A percentile compares a stretch with the other conserved stretches of the same genome.
Conservation (phyloP, 2,329 filamentous ascomycete species). For the Rhynchosporium agropyri region DNA sequence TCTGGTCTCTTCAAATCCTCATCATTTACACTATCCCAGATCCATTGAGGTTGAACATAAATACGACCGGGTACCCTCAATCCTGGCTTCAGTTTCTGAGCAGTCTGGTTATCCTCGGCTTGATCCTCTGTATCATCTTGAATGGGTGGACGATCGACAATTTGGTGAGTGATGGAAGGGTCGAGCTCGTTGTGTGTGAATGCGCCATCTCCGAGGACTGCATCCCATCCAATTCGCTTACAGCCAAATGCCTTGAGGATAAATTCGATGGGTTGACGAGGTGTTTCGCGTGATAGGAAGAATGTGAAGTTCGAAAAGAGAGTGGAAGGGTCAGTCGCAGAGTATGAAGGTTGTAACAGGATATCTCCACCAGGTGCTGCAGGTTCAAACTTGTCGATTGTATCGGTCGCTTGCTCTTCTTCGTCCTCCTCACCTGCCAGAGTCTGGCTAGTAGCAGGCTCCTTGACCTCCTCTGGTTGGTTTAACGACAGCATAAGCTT, state of each 20-base stretch:
- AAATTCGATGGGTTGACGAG: conserved; percentile 87
- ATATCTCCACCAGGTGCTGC: conserved; percentile 82
- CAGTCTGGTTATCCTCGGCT: conserved; percentile 63
- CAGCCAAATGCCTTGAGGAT: conserved; percentile 92
- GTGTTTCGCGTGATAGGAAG: conserved; percentile 92
- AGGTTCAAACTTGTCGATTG: conserved; percentile 90
- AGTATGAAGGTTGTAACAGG: conserved; percentile 74
- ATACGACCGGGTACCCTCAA: conserved; percentile 85
- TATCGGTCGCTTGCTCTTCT: conserved; percentile 56
- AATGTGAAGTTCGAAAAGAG: conserved; percentile 89
- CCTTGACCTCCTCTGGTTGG: conserved; percentile 48
- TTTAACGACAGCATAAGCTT: conserved; percentile 71
- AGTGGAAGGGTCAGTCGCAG: conserved; percentile 67
- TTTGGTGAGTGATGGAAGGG: conserved; percentile 89
- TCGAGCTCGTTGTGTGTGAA: conserved; percentile 90
- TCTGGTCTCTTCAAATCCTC: conserved; percentile 85
- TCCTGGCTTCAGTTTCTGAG: conserved; percentile 60
- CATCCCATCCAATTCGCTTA: conserved; percentile 94
- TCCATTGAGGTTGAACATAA: conserved; percentile 97
- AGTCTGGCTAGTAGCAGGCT: conserved; percentile 47
- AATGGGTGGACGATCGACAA: conserved; percentile 86
- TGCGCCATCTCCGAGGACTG: conserved; percentile 84
- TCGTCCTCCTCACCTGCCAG: conserved; percentile 46
- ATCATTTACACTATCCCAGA: conserved; percentile 96
- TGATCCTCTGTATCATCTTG: conserved; percentile 57